These are phyloP conservation scores for Blepharisma japonicum DNA, from an alignment of 73 alveolate genomes.

Conservation along the genomic window DNA sequence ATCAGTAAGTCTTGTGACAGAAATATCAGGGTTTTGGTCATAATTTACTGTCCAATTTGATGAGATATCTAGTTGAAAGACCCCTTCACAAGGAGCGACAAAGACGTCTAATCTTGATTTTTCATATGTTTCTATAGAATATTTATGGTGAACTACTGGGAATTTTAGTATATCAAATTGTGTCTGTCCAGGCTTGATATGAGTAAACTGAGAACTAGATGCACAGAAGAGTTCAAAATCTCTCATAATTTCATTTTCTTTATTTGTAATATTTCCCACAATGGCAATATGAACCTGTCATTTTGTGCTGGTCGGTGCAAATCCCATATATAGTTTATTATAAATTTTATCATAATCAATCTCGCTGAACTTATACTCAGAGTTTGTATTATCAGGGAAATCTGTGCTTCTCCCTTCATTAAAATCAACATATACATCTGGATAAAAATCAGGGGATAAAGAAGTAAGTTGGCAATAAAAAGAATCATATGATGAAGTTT, in stretches of 20 bases:
- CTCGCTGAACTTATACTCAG: background rate
- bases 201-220: background rate
- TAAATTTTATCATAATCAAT: background rate
- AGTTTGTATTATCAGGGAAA: background rate
- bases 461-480: too few relatives aligned
- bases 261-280: background rate
- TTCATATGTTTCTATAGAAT: background rate
- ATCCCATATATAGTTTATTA: background rate
- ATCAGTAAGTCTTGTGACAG: background rate
- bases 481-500: background rate
- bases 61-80: background rate
- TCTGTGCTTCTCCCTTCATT: background rate
- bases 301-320: background rate
- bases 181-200: background rate
- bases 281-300: background rate
- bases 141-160: background rate
- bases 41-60: background rate
- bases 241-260: background rate
- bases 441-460: too few relatives aligned
- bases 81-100: constrained; percentile 16
- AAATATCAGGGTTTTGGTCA: background rate
- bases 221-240: background rate
- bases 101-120: constrained; percentile 9
- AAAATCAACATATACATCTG: too few relatives aligned
- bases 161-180: background rate